phyloP scores from a whole-genome alignment of 1,139 yeast genomes.

The Blastobotrys aristatus region DNA sequence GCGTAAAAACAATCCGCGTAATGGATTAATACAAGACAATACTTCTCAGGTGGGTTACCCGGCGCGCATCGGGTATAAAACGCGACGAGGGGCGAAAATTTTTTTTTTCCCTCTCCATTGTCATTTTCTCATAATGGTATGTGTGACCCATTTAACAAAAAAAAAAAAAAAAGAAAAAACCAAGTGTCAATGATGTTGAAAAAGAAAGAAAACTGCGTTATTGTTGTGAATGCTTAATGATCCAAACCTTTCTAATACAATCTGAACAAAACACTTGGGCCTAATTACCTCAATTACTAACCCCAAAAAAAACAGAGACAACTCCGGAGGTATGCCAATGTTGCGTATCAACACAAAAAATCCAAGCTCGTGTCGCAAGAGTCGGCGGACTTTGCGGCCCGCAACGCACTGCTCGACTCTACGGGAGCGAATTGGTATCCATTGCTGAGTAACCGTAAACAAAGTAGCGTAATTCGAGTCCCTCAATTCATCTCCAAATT shows the following conservation, averaged over 20 bases:
- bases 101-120: not conserved
- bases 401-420: constrained; percentile 30
- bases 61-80: too few relatives aligned
- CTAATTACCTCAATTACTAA: not conserved
- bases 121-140: not conserved
- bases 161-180: not conserved
- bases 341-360: constrained; percentile 11
- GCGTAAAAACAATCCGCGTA: too few relatives aligned
- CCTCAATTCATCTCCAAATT: constrained; percentile 1
- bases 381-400: constrained; percentile 41
- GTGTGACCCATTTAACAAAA: not conserved
- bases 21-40: too few relatives aligned
- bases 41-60: too few relatives aligned
- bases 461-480: constrained; percentile 13
- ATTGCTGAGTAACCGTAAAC: constrained; percentile 14
- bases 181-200: constrained; percentile 6
- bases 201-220: constrained; percentile 13
- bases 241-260: constrained; percentile 20
- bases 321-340: constrained; percentile 10
- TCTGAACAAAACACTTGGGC: constrained; percentile 13
- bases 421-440: constrained; percentile 21
- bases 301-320: not conserved
- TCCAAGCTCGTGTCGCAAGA: constrained; percentile 20
- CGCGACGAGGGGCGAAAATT: too few relatives aligned
- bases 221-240: constrained; percentile 12